Base-by-base conservation (phyloP, 2,329 filamentous ascomycete species). In the Phoma sp. region DNA sequence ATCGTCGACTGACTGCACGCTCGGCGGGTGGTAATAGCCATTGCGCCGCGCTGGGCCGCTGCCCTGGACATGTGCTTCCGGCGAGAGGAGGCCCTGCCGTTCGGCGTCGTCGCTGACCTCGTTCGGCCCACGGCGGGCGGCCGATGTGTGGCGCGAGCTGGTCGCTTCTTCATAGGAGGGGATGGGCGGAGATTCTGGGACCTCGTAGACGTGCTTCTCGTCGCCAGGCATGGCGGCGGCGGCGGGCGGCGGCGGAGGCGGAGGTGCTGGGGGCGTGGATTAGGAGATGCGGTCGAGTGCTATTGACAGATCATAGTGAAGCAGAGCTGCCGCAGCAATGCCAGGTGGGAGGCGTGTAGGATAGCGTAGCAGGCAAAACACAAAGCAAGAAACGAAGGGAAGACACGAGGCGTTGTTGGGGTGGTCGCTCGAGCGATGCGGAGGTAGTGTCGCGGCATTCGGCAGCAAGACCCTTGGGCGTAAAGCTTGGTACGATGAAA, bases 91-190 rank as follows among this genome's bases (percentile, higher is more conserved):
- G 5, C 88, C 89, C 75, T 92, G 88, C 75, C 89, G 84, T 76
- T 96, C 91, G 49, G 85, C 84, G 70, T 91, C 86, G 74, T 87
- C 83, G 70, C 85, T 86, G 68, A 84, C 80, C 73, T 88, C 84
- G 67, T 85, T 81, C 57, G 80, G 77, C 37, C 81, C 82, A 35
- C 80, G 77, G 57, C 73, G 74, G 22, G 83, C 84, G 30, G 75
- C 70, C 18, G 82, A 79, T 48, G 56, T 53, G 54, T 65, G 61
- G 47, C 82, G 79, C 30, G 83, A 85, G 14, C 86, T 85, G 55
- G 84, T 83, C 59, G 91, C 90, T 78, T 96, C 90, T 74, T 93
- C 90, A 75, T 95, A 95, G 39, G 87, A 86, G 27, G 90, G 91
- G 71, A 95, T 93, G 29, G 90, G 89, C 40, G 89, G 80, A 59